Evolutionary conservation across 2,329 filamentous ascomycete genomes (phyloP), one percentile per base, ranked within the genome.

Genomic region (Colletotrichum sp.): DNA sequence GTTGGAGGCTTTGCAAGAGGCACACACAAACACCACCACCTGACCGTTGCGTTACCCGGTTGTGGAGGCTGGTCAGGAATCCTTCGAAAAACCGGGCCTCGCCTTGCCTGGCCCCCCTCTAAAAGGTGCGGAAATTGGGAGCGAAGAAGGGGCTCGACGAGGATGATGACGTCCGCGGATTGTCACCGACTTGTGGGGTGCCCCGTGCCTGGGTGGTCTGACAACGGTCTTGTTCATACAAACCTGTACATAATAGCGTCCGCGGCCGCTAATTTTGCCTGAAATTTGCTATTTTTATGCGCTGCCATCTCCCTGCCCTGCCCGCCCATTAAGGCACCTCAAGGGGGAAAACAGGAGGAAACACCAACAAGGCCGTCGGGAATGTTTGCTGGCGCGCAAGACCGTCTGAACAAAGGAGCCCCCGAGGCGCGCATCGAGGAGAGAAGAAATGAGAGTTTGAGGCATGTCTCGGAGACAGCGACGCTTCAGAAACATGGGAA

Each of bases 131-230:
- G 58, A 66, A 52, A 34, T 66, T 48, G 18, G 52, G n/a, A 26
- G n/a, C 18, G 14, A 32, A 21, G 26, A n/a, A 32, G 43, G 21
- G 21, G 28, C 16, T 8, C 9, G 28, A 52, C n/a, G 21, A 18
- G 28, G 43, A 34, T 38, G 30, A 75, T 75, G 73, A 75, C 63
- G 69, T 69, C 63, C 69, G 12, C 56, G 24, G n/a, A 64, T 59
- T 36, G 56, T 68, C 48, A 58, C 69, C 14, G 9, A 48, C 36
- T 61, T 48, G 48, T 64, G 73, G 69, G 70, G 69, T 36, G 36
- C 52, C 72, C 36, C 66, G 70, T 58, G 63, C 69, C 43, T 63
- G 56, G 28, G 48, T 75, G 58, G 63, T 75, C 69, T 75, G 73
- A 75, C 70, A 69, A 68, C 64, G 43, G 69, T 32, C 48, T 69